Conservation (phyloP, 2,329 filamentous ascomycete genomes). For the Passalora sequoiae region DNA sequence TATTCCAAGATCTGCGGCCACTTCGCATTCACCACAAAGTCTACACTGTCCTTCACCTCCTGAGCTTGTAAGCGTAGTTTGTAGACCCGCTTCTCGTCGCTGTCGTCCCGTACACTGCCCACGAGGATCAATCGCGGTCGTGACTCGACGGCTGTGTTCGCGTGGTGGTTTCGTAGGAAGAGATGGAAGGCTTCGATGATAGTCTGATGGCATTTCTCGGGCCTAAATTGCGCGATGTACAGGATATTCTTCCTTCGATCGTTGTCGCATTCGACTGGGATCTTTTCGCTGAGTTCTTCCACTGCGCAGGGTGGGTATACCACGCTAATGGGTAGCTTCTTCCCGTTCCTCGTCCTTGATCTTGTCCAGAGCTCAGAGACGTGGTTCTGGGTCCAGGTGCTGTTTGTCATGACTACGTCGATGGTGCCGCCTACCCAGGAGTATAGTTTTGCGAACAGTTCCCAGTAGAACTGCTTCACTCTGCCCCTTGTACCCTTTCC, state of each 20-base stretch:
- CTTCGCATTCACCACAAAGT: conserved; percentile 83
- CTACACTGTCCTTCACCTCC: conserved; percentile 73
- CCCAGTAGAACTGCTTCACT: conserved; percentile 79
- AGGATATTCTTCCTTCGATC: conserved; percentile 67
- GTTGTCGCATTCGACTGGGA: conserved; percentile 68
- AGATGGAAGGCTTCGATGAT: conserved; percentile 78
- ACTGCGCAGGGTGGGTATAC: conserved; percentile 93
- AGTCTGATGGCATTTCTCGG: conserved; percentile 91
- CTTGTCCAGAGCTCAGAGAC: conserved; percentile 72
- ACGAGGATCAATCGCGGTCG: conserved; percentile 71
- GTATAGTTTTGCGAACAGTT: conserved; percentile 76
- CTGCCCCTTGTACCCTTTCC: conserved; percentile 66
- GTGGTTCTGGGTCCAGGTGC: conserved; percentile 84
- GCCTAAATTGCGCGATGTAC: conserved; percentile 95
- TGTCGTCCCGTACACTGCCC: conserved; percentile 83
- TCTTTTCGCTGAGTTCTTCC: conserved; percentile 68
- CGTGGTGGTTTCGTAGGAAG: conserved; percentile 58
- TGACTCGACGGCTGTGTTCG: conserved; percentile 26
- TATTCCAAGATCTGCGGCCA: conserved; percentile 83
- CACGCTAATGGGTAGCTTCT: conserved; percentile 58
- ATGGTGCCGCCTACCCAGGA: conserved; percentile 74
- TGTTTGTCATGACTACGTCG: conserved; percentile 97
- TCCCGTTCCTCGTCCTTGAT: conserved; percentile 44
- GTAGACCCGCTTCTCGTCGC: conserved; percentile 78
- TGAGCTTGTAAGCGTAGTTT: conserved; percentile 80